Percentiles rank a stretch among this genome's conserved stretches.
Evolutionary conservation across 768 basidiomycete genomes (phyloP).

Genomic region (Inosperma sp.): DNA sequence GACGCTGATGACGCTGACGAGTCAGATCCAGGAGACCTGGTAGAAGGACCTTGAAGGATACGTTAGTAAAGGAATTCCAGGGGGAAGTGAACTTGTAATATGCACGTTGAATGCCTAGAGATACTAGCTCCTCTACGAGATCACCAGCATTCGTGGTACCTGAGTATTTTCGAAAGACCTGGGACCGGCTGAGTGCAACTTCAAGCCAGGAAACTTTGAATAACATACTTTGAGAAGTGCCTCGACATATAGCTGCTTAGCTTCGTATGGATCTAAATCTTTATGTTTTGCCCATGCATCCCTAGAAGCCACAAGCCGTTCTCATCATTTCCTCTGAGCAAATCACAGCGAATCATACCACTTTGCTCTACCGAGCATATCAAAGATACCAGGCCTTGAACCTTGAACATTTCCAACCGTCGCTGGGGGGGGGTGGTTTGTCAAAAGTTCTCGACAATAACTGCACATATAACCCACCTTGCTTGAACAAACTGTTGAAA

Average conservation of each 20-base stretch:
- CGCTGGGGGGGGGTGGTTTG: slow-evolving; percentile 42
- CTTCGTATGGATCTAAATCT: slow-evolving; percentile 71
- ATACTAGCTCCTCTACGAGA: slow-evolving; percentile 72
- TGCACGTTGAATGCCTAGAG: slow-evolving; percentile 58
- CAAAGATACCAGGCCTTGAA: slow-evolving; percentile 80
- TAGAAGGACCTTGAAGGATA: slow-evolving; percentile 36
- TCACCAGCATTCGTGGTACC: slow-evolving; percentile 75
- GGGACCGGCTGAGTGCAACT: slow-evolving; percentile 1
- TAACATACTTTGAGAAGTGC: slow-evolving; percentile 67
- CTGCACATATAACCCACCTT: slow-evolving; percentile 50
- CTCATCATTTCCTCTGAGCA: neutral
- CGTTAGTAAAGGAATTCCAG: slow-evolving; percentile 27
- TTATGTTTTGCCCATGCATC: slow-evolving; percentile 95
- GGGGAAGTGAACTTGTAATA: slow-evolving; percentile 57
- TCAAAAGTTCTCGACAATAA: neutral
- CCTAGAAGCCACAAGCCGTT: slow-evolving; percentile 41
- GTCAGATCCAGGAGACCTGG: slow-evolving; percentile 52
- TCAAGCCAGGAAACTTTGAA: slow-evolving; percentile 10
- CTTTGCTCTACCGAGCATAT: slow-evolving; percentile 90
- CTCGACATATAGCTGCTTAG: slow-evolving; percentile 87
- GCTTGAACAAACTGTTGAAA: slow-evolving; percentile 73
- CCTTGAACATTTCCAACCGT: slow-evolving; percentile 84
- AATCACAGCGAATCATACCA: slow-evolving; percentile 50
- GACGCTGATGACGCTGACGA: slow-evolving; percentile 65
- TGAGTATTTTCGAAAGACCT: slow-evolving; percentile 80